Evolutionary conservation across 371 early-diverging fungal species (phyloP), one percentile per base, ranked within the genome.

Genomic region (Mortierella sp.): DNA sequence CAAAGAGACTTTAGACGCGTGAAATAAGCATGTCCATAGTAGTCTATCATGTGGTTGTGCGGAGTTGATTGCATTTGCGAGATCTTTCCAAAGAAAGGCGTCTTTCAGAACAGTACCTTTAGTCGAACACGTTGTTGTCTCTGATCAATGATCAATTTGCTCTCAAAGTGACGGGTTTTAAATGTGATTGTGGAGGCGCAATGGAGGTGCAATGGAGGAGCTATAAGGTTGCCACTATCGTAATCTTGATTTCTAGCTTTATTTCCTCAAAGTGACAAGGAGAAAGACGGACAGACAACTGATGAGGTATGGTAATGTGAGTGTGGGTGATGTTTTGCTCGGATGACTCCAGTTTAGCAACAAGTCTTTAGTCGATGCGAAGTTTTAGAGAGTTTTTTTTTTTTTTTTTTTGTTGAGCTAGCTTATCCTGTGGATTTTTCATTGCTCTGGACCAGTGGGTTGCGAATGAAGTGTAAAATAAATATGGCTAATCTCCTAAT

Each of bases 381-480:
- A 35, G 35, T 24, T 11, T n/a, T 26, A 2, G 10, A 24, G 2
- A 18, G 11, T 54, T 6, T 8, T n/a, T n/a, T n/a, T n/a, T n/a
- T n/a, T n/a, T n/a, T n/a, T n/a, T n/a, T n/a, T 57, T 57, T 57
- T 57, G 24, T 57, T 57, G 57, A 57, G 57, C 57, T 28, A 32
- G 57, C 57, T 57, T 57, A 28, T 57, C 18, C 49, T 20, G 5
- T 16, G 49, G 49, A 12, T 49, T 16, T 20, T 3, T 49, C 3
- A 18, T n/a, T 43, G 16, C 43, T 43, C 16, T 16, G 11, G 43
- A 8, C 43, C 43, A 43, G 14, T 14, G 39, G 39, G 39, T 39
- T 39, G 10, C 39, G 39, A 39, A 39, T 39, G 39, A 4, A 39
- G 39, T 11, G 16, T 43, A 11, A 0, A 43, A 10, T 43, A 11